Evolutionary conservation across 2,329 filamentous ascomycete genomes (phyloP).

Genomic region (Cladosporium halotolerans): DNA sequence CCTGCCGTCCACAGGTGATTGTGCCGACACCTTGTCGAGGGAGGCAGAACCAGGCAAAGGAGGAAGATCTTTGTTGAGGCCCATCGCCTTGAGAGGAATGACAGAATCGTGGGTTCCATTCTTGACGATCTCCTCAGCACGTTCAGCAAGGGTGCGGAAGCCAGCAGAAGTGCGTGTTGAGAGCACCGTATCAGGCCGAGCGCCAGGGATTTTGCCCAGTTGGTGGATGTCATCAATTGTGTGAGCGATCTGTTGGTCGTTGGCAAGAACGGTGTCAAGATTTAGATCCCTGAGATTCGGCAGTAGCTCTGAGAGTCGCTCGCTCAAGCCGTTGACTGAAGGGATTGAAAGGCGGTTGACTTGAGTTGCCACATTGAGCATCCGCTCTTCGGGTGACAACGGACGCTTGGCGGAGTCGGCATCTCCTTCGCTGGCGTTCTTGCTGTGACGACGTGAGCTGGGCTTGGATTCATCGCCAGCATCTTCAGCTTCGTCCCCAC

Average conservation of each 20-base stretch:
- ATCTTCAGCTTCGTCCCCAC: constrained; percentile 18
- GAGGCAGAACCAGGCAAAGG: constrained; percentile 28
- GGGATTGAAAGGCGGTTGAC: constrained; percentile 42
- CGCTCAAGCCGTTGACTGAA: constrained; percentile 39
- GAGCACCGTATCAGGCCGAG: constrained; percentile 28
- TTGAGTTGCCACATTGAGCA: constrained; percentile 37
- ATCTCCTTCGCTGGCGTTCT: not conserved
- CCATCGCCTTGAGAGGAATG: constrained; percentile 15
- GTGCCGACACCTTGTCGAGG: constrained; percentile 21
- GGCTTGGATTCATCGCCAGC: constrained; percentile 15
- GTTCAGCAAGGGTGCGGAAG: constrained; percentile 32
- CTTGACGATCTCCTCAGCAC: constrained; percentile 32
- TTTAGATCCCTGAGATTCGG: constrained; percentile 38
- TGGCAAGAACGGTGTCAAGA: constrained; percentile 30
- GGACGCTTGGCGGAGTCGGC: constrained; percentile 22
- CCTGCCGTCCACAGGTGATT: constrained; percentile 21
- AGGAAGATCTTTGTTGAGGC: constrained; percentile 32
- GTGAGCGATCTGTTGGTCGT: constrained; percentile 31
- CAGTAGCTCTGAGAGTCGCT: constrained; percentile 41
- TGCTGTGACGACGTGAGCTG: constrained; percentile 12
- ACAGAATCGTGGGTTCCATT: constrained; percentile 33
- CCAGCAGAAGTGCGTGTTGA: constrained; percentile 32
- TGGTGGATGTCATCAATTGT: constrained; percentile 32
- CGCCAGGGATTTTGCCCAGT: constrained; percentile 16
- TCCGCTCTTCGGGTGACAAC: constrained; percentile 34